phyloP scores from a whole-genome alignment of 768 basidiomycete species.

The Kwoniella mangroviensis region DNA sequence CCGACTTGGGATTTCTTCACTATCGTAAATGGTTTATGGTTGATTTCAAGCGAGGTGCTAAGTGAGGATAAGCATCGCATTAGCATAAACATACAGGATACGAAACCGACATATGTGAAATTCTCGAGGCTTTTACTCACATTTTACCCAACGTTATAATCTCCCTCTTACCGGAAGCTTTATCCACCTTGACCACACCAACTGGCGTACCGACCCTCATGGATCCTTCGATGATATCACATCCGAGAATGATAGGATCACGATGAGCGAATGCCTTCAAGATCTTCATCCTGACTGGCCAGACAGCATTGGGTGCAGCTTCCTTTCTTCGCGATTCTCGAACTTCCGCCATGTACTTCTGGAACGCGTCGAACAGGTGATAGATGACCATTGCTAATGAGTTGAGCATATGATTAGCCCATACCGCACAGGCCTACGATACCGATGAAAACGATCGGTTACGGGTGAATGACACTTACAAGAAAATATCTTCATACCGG shows the following conservation, averaged over 20 bases:
- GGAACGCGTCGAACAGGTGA: slow-evolving; percentile 95
- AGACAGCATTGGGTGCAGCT: slow-evolving; percentile 91
- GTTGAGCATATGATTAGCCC: background rate
- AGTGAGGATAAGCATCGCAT: background rate
- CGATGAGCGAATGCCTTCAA: slow-evolving; percentile 95
- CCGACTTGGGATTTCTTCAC: slow-evolving; percentile 95
- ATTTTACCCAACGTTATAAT: slow-evolving; percentile 92
- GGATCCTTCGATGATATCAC: slow-evolving; percentile 91
- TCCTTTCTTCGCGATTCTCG: slow-evolving; percentile 87
- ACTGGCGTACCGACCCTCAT: slow-evolving; percentile 90
- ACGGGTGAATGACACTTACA: slow-evolving; percentile 63
- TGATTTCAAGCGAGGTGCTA: slow-evolving; percentile 95
- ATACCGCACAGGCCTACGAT: too few relatives aligned
- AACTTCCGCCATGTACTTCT: slow-evolving; percentile 88
- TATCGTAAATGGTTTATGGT: slow-evolving; percentile 86
- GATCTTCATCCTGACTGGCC: slow-evolving; percentile 91
- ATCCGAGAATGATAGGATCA: slow-evolving; percentile 95
- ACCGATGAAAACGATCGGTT: background rate
- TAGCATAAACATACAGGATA: background rate
- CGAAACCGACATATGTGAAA: background rate
- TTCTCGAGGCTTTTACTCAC: slow-evolving; percentile 62
- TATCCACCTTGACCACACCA: slow-evolving; percentile 91
- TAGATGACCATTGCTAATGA: slow-evolving; percentile 93
- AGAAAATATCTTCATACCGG: slow-evolving; percentile 92
- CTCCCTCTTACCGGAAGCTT: slow-evolving; percentile 83